Evolutionary conservation across 2,329 filamentous ascomycete genomes (phyloP).

Genomic region (Fusarium torulosum): DNA sequence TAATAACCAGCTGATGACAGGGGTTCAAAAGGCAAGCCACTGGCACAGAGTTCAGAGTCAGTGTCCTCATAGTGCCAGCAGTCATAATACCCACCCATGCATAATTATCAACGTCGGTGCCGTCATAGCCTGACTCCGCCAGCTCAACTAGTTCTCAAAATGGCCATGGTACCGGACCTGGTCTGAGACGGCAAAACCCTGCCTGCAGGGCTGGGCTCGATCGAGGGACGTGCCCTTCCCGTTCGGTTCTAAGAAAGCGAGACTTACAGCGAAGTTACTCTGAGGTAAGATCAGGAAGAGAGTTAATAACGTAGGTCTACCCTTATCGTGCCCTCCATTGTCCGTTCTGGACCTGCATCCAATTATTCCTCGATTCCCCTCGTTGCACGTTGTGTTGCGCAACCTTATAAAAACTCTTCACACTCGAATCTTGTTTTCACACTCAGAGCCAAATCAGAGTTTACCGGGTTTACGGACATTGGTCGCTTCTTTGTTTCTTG

Average conservation of each 20-base stretch:
- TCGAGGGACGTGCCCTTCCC: slow-evolving; percentile 45
- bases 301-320: slow-evolving; percentile 44
- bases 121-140: slow-evolving; percentile 35
- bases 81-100: slow-evolving; percentile 31
- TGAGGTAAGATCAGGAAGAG: slow-evolving; percentile 36
- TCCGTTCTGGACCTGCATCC: slow-evolving; percentile 24
- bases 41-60: slow-evolving; percentile 6
- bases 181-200: slow-evolving; percentile 41
- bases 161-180: slow-evolving; percentile 30
- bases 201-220: slow-evolving; percentile 34
- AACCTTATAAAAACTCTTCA: slow-evolving; percentile 25
- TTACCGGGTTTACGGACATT: slow-evolving; percentile 33
- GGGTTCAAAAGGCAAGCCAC: slow-evolving; percentile 29
- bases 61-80: slow-evolving; percentile 16
- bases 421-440: neutral
- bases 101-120: slow-evolving; percentile 35
- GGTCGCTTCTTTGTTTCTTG: slow-evolving; percentile 28
- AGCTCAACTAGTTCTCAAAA: slow-evolving; percentile 40
- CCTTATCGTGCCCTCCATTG: slow-evolving; percentile 39
- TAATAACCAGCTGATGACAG: slow-evolving; percentile 13
- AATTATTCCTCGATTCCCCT: slow-evolving; percentile 22
- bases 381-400: slow-evolving; percentile 9
- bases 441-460: slow-evolving; percentile 29
- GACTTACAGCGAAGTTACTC: slow-evolving; percentile 27
- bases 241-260: slow-evolving; percentile 39